These are phyloP conservation scores for Tremellales sp. DNA, from an alignment of 1,284 basidiomycete genomes.

Conservation along the genomic window DNA sequence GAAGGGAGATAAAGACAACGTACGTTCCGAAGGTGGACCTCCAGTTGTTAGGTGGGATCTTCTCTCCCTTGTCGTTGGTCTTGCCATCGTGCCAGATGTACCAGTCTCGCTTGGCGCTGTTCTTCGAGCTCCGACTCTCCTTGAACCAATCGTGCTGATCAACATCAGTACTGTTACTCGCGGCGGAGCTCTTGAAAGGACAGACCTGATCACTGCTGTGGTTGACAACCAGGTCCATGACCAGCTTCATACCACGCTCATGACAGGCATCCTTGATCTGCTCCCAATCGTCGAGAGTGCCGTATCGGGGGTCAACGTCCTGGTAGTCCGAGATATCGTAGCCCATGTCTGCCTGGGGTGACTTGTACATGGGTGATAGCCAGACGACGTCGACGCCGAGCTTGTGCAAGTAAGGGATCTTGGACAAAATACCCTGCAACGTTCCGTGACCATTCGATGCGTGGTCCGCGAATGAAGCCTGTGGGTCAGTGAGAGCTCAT, in stretches of 20 bases:
- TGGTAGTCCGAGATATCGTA: slow-evolving; percentile 48
- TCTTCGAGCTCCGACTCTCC: slow-evolving; percentile 42
- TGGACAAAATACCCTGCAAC: slow-evolving; percentile 47
- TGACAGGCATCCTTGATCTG: slow-evolving; percentile 43
- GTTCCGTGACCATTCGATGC: slow-evolving; percentile 47
- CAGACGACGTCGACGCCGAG: slow-evolving; percentile 52
- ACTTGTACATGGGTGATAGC: slow-evolving; percentile 39
- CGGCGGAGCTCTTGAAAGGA: not conserved
- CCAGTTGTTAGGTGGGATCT: slow-evolving; percentile 52
- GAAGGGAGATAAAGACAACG: not conserved
- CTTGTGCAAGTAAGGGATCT: slow-evolving; percentile 50
- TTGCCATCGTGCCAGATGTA: slow-evolving; percentile 49
- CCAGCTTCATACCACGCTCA: slow-evolving; percentile 46
- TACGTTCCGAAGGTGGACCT: slow-evolving; percentile 44
- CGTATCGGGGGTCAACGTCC: slow-evolving; percentile 48
- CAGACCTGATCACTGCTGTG: slow-evolving; percentile 45
- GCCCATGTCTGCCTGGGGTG: slow-evolving; percentile 41
- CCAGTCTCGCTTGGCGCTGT: slow-evolving; percentile 51
- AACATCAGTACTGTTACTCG: not conserved
- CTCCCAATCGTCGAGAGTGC: slow-evolving; percentile 50
- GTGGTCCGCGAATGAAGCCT: slow-evolving; percentile 30
- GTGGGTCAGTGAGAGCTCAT: not conserved
- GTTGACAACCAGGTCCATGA: slow-evolving; percentile 53
- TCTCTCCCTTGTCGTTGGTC: slow-evolving; percentile 32
- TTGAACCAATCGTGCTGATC: slow-evolving; percentile 50